These are phyloP conservation scores for Lizanozyma gosingica DNA, from an alignment of 1,139 yeast species.

Conservation along the genomic window DNA sequence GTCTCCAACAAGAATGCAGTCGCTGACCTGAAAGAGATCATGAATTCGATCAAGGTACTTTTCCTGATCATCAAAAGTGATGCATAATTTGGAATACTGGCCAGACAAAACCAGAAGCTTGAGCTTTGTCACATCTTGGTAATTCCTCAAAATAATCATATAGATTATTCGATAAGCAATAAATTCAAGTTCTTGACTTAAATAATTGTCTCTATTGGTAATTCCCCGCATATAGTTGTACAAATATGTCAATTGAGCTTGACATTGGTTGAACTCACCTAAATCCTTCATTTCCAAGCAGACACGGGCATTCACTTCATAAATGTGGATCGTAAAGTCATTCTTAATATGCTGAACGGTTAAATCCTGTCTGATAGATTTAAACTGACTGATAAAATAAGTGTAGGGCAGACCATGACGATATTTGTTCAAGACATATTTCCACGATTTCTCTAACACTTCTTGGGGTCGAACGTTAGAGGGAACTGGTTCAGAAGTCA, in stretches of 20 bases:
- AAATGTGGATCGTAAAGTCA: conserved; percentile 68
- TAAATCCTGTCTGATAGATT: conserved; percentile 85
- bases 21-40: conserved; percentile 7
- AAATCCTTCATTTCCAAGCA: conserved; percentile 76
- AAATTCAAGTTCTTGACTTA: conserved; percentile 46
- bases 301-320: conserved; percentile 81
- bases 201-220: conserved; percentile 9
- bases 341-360: conserved; percentile 86
- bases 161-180: conserved; percentile 70
- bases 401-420: conserved; percentile 49
- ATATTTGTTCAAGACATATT: conserved; percentile 48
- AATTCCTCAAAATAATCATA: conserved; percentile 68
- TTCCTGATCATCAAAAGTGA: background rate
- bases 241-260: conserved; percentile 61
- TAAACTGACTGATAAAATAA: conserved; percentile 81
- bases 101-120: background rate
- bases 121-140: conserved; percentile 35
- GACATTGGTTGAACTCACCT: conserved; percentile 95
- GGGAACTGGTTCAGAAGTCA: conserved; percentile 92
- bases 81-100: background rate
- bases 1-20: background rate
- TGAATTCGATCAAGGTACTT: background rate
- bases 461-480: conserved; percentile 65
- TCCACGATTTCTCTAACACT: conserved; percentile 52
- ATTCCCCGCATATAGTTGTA: conserved; percentile 25